Conservation (phyloP, 2,329 filamentous ascomycete genomes). For the Phoma sp. region DNA sequence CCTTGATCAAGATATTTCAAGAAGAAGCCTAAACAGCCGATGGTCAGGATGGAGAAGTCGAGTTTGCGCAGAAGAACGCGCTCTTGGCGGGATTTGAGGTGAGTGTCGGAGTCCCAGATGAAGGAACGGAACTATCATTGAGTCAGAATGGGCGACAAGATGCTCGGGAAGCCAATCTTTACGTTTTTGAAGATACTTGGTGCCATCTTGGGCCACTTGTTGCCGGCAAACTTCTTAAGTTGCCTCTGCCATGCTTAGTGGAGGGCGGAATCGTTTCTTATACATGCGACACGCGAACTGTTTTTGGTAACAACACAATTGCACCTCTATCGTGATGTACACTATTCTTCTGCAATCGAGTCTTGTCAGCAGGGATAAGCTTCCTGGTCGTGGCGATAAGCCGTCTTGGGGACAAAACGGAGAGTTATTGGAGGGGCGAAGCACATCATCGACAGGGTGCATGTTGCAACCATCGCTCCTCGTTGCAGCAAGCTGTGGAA, state of each 20-base stretch:
- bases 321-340: background rate
- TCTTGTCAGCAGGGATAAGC: background rate
- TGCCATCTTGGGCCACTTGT: background rate
- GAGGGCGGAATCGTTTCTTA: background rate
- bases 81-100: constrained; percentile 29
- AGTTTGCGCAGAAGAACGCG: constrained; percentile 53
- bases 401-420: background rate
- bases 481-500: background rate
- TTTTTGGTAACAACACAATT: background rate
- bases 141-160: background rate
- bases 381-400: constrained; percentile 2
- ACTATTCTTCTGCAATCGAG: constrained; percentile 12
- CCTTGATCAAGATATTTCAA: constrained; percentile 16
- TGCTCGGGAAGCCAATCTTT: background rate
- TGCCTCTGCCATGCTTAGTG: too few relatives aligned
- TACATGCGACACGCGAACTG: background rate
- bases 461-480: constrained; percentile 5
- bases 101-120: constrained; percentile 23
- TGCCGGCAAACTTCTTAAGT: background rate
- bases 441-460: constrained; percentile 10
- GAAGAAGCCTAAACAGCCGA: constrained; percentile 28
- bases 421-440: constrained; percentile 5
- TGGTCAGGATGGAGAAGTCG: constrained; percentile 54
- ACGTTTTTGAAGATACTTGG: background rate
- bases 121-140: constrained; percentile 14